Conservation (phyloP, 106 monocot species). For the Cymbidium sinense region DNA sequence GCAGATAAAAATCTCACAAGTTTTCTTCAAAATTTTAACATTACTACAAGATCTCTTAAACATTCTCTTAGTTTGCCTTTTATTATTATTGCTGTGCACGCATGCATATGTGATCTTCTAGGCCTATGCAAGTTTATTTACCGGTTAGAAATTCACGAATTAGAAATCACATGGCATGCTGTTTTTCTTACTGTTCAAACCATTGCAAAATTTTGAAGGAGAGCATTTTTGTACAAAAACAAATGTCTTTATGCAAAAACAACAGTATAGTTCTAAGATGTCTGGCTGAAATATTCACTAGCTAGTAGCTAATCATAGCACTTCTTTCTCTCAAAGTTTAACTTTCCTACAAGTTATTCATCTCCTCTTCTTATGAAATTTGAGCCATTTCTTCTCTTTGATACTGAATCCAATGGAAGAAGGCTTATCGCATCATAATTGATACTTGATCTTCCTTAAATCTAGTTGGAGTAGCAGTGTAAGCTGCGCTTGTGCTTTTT, state of each 20-base stretch:
- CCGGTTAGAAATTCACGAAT: too few relatives aligned
- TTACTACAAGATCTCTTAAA: too few relatives aligned
- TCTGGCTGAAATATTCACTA: not conserved
- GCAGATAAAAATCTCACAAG: too few relatives aligned
- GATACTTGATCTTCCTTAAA: not conserved
- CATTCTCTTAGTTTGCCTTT: too few relatives aligned
- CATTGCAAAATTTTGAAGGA: not conserved
- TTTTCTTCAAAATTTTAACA: too few relatives aligned
- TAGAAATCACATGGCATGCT: too few relatives aligned
- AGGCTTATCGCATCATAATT: not conserved
- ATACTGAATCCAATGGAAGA: not conserved
- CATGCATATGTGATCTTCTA: too few relatives aligned
- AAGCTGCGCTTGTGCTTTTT: conserved; percentile 20
- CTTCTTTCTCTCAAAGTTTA: not conserved
- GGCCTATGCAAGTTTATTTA: too few relatives aligned
- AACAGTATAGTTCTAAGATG: not conserved
- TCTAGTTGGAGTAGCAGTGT: conserved; percentile 9
- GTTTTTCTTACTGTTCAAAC: not conserved
- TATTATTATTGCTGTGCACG: too few relatives aligned
- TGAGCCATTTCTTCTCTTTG: not conserved
- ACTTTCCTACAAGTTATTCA: not conserved
- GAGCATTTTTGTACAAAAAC: not conserved
- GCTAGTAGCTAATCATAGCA: not conserved
- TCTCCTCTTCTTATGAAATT: not conserved
- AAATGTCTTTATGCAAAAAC: not conserved